phyloP scores from a whole-genome alignment of 2,329 filamentous ascomycete genomes.

The Aspergillus candidus region DNA sequence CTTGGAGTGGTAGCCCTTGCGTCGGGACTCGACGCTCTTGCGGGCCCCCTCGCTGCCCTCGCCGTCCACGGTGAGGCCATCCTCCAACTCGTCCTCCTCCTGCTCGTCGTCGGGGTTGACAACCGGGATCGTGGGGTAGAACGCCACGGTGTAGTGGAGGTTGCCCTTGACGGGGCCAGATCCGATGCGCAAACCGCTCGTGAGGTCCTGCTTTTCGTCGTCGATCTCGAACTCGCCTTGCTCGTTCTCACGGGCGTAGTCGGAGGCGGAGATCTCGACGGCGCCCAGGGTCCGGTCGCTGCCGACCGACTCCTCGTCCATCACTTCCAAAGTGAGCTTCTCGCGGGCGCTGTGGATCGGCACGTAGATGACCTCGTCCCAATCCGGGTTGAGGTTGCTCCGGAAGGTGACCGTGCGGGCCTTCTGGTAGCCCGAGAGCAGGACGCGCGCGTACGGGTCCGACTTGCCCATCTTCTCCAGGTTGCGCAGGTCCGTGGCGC shows the following conservation, averaged over 20 bases:
- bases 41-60: constrained; percentile 13
- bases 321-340: constrained; percentile 81
- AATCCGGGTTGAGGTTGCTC: constrained; percentile 91
- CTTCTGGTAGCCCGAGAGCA: constrained; percentile 86
- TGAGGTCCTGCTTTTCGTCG: constrained; percentile 64
- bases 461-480: constrained; percentile 95
- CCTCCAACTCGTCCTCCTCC: constrained; percentile 45
- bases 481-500: constrained; percentile 77
- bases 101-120: constrained; percentile 72
- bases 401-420: constrained; percentile 90
- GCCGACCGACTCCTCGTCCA: constrained; percentile 90
- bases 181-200: constrained; percentile 65
- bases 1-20: constrained; percentile 23
- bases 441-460: constrained; percentile 83
- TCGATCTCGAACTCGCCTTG: constrained; percentile 74
- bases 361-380: constrained; percentile 92
- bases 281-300: constrained; percentile 84
- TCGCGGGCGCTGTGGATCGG: constrained; percentile 82
- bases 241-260: constrained; percentile 73
- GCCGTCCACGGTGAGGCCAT: constrained; percentile 26
- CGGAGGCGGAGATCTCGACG: constrained; percentile 67
- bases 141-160: constrained; percentile 75
- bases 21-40: constrained; percentile 28
- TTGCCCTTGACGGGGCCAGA: constrained; percentile 70
- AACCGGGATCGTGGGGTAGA: constrained; percentile 83